Percentiles rank a stretch among this genome's conserved stretches.
Conservation (phyloP, 305 asterid genomes). For the Fraxinus floribunda region DNA sequence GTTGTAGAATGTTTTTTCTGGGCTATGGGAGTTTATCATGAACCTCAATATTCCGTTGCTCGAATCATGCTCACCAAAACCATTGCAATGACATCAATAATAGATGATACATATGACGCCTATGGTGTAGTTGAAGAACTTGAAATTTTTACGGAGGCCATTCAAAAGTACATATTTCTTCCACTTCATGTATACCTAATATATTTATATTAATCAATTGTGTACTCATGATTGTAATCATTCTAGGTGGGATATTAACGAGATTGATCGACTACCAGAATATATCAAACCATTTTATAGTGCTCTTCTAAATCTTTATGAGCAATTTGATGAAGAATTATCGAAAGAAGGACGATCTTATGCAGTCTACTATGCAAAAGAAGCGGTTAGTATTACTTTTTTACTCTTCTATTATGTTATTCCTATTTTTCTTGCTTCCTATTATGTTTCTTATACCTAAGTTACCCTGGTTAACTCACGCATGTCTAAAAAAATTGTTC, state of each 20-base stretch:
- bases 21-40: not conserved
- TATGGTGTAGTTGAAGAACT: not conserved
- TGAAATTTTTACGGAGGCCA: not conserved
- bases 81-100: not conserved
- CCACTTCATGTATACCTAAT: no score
- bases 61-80: not conserved
- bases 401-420: not conserved
- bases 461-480: not conserved
- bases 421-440: not conserved
- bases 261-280: not conserved
- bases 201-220: not conserved
- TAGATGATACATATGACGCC: not conserved
- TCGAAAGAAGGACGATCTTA: not conserved
- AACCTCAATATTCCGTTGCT: not conserved
- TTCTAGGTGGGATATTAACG: not conserved
- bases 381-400: not conserved
- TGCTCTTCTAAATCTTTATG: not conserved
- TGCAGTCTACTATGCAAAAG: not conserved
- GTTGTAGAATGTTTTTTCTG: not conserved
- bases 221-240: not conserved
- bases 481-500: not conserved
- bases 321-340: not conserved
- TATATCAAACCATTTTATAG: not conserved
- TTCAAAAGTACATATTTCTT: not conserved
- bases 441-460: not conserved